Base-by-base conservation (phyloP, 2,329 filamentous ascomycete genomes). In the Alternaria sp. region DNA sequence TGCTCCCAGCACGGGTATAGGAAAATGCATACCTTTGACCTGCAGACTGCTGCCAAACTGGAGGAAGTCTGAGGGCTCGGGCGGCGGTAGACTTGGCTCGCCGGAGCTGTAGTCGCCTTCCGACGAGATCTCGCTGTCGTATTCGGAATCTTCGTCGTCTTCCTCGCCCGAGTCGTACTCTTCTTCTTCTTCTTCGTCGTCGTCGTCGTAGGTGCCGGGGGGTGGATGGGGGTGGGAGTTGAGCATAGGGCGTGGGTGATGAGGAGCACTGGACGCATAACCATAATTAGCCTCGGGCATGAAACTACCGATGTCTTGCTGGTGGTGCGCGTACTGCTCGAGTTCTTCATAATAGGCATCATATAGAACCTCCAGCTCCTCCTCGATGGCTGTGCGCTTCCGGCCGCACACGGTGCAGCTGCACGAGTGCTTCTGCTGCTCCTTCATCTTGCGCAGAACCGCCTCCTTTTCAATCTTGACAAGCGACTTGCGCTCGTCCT, bases 401-500 rank as follows among this genome's bases (percentile, higher is more conserved):
- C 95, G 88, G 54, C 95, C 95, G 79, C 95, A 99, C 41, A 99
- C 94, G 5, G 93, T 96, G 80, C 95, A 99, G 78, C 94, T 97
- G 84, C 95, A 99, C 3, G 94, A 98, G 79, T 98, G 94, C 81
- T 98, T 98, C 80, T 99, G 95, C 80, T 99, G 95, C 80, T 99
- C 95, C 85, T 99, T 99, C 95, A 99, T 99, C 84, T 99, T 99
- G 76, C 92, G 93, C 58, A 99, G 83, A 0, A 99, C 95, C 8
- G 95, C 94, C 80, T 99, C 94, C 82, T 99, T 99, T 81, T 99
- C 95, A 30, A 99, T 94, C 81, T 97, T 97, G 75, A 99, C 93
- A 48, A 99, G 84, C 16, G 92, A 95, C 78, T 97, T 95, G 71
- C 95, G 92, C 78, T 98, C 94, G 38, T 97, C 92, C 79, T 99